phyloP scores from a whole-genome alignment of 2,329 filamentous ascomycete genomes.

The Coniochaeta prunicola region DNA sequence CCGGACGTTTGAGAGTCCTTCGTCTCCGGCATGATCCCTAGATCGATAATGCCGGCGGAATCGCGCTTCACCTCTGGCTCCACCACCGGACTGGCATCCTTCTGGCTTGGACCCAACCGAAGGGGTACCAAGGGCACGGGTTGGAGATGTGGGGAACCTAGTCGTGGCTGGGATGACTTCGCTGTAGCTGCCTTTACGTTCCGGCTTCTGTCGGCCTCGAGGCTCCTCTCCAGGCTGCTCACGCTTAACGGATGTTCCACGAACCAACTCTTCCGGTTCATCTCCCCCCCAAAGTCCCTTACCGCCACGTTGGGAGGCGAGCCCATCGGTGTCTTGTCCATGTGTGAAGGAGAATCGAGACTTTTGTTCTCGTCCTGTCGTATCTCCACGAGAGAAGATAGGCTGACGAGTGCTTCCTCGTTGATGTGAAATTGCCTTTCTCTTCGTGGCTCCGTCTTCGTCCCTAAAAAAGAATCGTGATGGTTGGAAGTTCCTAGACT shows the following conservation, averaged over 20 bases:
- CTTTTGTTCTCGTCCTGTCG: constrained; percentile 3
- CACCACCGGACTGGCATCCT: background rate
- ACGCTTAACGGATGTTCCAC: background rate
- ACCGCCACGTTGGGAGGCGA: background rate
- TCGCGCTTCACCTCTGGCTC: background rate
- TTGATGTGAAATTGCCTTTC: constrained; percentile 5
- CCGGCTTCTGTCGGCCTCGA: constrained; percentile 5
- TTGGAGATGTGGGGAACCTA: constrained; percentile 19
- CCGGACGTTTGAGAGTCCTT: background rate
- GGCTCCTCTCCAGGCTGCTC: background rate
- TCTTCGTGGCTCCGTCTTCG: constrained; percentile 7
- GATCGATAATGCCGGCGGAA: background rate
- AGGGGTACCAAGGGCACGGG: constrained; percentile 16
- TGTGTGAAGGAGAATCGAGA: background rate
- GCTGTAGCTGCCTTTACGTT: constrained; percentile 22
- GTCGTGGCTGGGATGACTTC: constrained; percentile 29
- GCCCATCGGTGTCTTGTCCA: background rate
- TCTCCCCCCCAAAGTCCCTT: background rate
- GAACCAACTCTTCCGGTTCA: background rate
- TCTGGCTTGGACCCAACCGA: constrained; percentile 18
- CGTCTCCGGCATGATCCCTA: background rate
- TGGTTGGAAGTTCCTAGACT: background rate
- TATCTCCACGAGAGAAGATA: background rate
- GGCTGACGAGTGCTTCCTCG: background rate
- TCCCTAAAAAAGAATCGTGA: constrained; percentile 30